phyloP scores from a whole-genome alignment of 176 grass and related monocot genomes.

The Aegilops umbellulata region DNA sequence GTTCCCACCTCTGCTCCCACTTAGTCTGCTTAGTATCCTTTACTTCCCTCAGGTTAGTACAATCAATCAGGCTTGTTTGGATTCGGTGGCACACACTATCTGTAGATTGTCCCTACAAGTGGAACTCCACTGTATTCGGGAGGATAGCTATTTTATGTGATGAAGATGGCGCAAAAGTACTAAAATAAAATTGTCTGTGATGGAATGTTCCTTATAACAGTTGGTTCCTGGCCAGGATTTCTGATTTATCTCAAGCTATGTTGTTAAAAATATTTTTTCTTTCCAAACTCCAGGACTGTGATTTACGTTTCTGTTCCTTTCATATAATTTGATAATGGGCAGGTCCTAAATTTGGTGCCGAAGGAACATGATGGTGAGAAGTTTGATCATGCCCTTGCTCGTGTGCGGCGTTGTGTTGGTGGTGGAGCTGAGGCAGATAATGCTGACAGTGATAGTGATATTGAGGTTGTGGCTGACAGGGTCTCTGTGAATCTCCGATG shows the following conservation, averaged over 20 bases:
- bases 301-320: constrained; percentile 22
- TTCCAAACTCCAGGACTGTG: background rate
- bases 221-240: constrained; percentile 19
- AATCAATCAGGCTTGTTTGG: no score
- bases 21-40: no score
- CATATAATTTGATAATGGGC: constrained; percentile 19
- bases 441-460: constrained; percentile 82
- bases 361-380: constrained; percentile 83
- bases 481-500: constrained; percentile 86
- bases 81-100: background rate
- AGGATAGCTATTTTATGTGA: background rate
- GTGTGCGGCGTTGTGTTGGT: constrained; percentile 81
- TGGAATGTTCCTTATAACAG: constrained; percentile 12
- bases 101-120: background rate
- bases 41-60: no score
- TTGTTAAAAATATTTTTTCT: background rate
- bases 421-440: constrained; percentile 67
- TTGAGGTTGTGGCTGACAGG: constrained; percentile 82
- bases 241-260: background rate
- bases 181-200: background rate
- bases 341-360: constrained; percentile 81
- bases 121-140: background rate
- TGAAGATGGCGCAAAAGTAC: background rate
- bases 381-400: constrained; percentile 77
- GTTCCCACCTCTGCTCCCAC: no score